Base-by-base conservation (phyloP, 805 yeast species). In the Grigorovia humatica region DNA sequence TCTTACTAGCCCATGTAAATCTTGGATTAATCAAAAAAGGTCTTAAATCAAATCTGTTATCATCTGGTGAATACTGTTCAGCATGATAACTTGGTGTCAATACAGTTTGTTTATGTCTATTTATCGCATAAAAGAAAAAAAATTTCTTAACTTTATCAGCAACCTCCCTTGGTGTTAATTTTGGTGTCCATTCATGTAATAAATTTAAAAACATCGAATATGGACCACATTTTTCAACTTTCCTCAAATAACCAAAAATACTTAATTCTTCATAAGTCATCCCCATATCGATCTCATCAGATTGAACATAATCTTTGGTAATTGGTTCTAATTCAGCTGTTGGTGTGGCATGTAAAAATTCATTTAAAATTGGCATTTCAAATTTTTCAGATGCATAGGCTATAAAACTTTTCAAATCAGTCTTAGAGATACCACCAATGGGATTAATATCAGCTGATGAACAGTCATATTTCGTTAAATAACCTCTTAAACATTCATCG, bases 291-390 rank as follows among this genome's bases (percentile, higher is more conserved):
- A 80, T 82, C 68, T 93, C 99, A 67, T 93, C 99, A 35, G 95
- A 85, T 68, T 93, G 99, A 15, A 91, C 95, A 60, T 93, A 91
- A 52, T 81, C 76, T 57, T 85, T 82, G 0, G 99, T 93, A 50
- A 88, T 91, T 40, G 99, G 99, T 63, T 93, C 99, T 49, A 93
- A 77, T 66, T 93, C 99, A 0, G 99, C 99, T 0, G 99, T 91
- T 32, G 99, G 99, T 0, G 93, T 85, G 0, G 99, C 99, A 58
- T 78, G 81, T 47, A 93, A 73, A 65, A 95, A 93, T 9, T 82
- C 85, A 45, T 76, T 70, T 57, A 93, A 72, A 20, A 93, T 77
- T 4, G 96, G 96, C 62, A 91, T 65, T 1, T 85, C 76, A 64
- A 85, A 91, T 51, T 78, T 73, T 7, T 62, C 65, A 35, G 80